Conservation (phyloP, 768 basidiomycete species). For the Serendipita vermifera region DNA sequence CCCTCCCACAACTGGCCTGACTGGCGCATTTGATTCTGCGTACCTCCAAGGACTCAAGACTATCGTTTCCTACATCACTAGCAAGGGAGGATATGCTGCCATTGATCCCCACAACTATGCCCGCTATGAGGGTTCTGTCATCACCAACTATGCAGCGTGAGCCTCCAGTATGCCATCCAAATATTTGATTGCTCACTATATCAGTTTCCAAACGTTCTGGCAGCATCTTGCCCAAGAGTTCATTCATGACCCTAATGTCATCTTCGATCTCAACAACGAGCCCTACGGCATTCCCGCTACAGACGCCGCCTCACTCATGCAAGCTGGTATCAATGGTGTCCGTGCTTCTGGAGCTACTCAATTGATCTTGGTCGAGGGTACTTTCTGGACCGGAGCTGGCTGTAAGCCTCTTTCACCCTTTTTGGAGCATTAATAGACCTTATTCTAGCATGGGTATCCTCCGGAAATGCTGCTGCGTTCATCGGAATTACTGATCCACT, state of each 20-base stretch:
- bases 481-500: conserved; percentile 41
- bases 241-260: conserved; percentile 31
- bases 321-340: conserved; percentile 55
- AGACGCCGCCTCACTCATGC: conserved; percentile 41
- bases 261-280: conserved; percentile 58
- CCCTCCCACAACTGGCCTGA: conserved; percentile 40
- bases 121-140: conserved; percentile 41
- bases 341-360: conserved; percentile 47
- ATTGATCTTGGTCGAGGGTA: conserved; percentile 30
- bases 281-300: conserved; percentile 44
- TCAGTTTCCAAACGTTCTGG: conserved; percentile 29
- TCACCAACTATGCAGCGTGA: conserved; percentile 37
- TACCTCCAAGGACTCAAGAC: conserved; percentile 41
- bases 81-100: conserved; percentile 43
- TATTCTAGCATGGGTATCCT: conserved; percentile 37
- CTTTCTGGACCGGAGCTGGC: conserved; percentile 47
- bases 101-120: conserved; percentile 51
- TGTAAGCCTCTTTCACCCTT: conserved; percentile 23
- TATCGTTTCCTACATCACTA: conserved; percentile 46
- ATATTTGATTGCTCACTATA: conserved; percentile 27
- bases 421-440: background rate
- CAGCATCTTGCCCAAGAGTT: conserved; percentile 42
- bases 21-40: conserved; percentile 38
- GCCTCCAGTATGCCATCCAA: conserved; percentile 28
- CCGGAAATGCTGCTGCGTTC: conserved; percentile 44